Evolutionary conservation across 805 yeast genomes (phyloP), one percentile per base, ranked within the genome.

Genomic region (Saccharomycopsis capsularis): DNA sequence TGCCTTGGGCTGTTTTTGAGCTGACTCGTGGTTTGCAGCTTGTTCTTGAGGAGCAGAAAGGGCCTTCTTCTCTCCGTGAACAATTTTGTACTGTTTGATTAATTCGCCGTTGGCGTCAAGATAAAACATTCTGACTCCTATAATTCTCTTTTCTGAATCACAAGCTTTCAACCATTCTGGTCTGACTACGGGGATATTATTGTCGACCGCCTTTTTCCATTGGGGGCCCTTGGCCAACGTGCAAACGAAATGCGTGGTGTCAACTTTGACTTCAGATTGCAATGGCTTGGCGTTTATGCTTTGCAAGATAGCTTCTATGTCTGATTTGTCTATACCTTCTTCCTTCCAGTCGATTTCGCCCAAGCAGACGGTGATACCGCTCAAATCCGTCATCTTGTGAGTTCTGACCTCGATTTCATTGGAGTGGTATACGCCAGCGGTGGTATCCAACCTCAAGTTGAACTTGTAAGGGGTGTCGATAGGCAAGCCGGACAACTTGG

Each of bases 101-200:
- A 38, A 18, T 2, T 51, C 52, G 7, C 29, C 18, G 35, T 42
- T 47, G 4, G 52, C 47, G 38, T 57, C 54, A 19, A 53, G 69
- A 60, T 86, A 86, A 57, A 84, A 87, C 56, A 87, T 88, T 59
- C 95, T 75, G 15, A 93, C 99, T 24, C 98, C 96, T 39, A 90
- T 95, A 48, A 93, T 81, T 60, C 96, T 70, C 57, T 93, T 78
- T 60, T 90, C 97, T 89, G 69, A 79, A 76, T 86, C 95, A 68
- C 98, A 93, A 0, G 97, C 96, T 64, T 85, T 83, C 50, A 93
- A 70, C 98, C 98, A 93, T 63, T 93, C 97, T 0, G 99, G 98
- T 63, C 95, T 77, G 24, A 93, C 90, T 36, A 93, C 78, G 2
- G 99, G 99, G 48, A 93, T 88, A 61, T 89, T 93, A 69, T 79